phyloP scores from a whole-genome alignment of 768 basidiomycete genomes.

The Auricularia auricula-judae region DNA sequence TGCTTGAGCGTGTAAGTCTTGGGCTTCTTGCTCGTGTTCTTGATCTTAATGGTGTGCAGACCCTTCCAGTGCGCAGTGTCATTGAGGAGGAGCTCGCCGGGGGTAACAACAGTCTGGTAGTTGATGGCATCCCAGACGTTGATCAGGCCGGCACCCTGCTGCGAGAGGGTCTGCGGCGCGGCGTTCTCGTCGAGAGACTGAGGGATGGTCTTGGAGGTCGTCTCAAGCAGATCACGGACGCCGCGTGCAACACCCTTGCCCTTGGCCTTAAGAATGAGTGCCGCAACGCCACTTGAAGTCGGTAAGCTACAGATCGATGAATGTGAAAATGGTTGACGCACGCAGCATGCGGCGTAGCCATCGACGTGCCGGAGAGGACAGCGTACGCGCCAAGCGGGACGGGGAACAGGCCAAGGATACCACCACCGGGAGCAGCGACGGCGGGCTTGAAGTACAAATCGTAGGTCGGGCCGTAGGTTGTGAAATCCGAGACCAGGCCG shows the following conservation, averaged over 20 bases:
- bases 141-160: constrained; percentile 3
- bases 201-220: constrained; percentile 1
- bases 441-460: constrained; percentile 14
- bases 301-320: too few species aligned
- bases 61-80: constrained; percentile 9
- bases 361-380: constrained; percentile 10
- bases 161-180: neutral
- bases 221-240: constrained; percentile 5
- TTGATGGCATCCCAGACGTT: constrained; percentile 18
- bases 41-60: neutral
- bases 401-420: constrained; percentile 12
- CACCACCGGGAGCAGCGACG: constrained; percentile 11
- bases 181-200: neutral
- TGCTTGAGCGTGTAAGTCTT: constrained; percentile 4
- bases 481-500: constrained; percentile 17
- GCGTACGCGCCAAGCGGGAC: constrained; percentile 6
- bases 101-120: constrained; percentile 16
- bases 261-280: constrained; percentile 4
- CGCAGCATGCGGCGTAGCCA: constrained; percentile 8
- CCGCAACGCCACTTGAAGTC: neutral
- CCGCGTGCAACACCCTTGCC: neutral
- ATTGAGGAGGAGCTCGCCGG: constrained; percentile 24
- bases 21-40: constrained; percentile 4
- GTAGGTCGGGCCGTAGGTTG: constrained; percentile 24
- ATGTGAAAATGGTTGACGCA: too few species aligned